These are phyloP conservation scores for Eucalyptus fibrosa DNA, from an alignment of 345 rosid species.

Conservation along the genomic window DNA sequence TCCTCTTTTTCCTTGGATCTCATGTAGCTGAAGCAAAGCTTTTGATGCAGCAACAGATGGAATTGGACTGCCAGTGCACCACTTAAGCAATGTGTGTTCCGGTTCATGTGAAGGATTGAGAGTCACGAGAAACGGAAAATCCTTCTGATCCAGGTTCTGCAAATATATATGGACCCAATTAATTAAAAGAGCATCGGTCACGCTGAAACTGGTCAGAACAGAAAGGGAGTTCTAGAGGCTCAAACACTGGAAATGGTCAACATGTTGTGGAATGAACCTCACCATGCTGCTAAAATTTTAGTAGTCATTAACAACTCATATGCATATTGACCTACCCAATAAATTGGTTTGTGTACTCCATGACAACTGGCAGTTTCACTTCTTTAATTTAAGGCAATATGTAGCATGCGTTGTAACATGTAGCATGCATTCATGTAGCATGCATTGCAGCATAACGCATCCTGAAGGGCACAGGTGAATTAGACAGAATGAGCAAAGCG, in stretches of 20 bases:
- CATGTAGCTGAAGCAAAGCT: slow-evolving; percentile 62
- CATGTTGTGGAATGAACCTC: background rate
- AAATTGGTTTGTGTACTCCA: too few relatives aligned
- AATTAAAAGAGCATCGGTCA: background rate
- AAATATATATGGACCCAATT: background rate
- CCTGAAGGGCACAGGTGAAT: background rate
- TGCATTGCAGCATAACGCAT: slow-evolving; percentile 3
- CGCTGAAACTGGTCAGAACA: background rate
- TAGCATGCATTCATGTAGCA: too few relatives aligned
- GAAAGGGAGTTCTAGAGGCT: background rate
- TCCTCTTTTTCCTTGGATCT: slow-evolving; percentile 76
- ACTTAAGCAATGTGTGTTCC: slow-evolving; percentile 46
- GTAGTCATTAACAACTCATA: background rate
- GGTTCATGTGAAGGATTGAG: slow-evolving; percentile 63
- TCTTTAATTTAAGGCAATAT: background rate
- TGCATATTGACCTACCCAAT: background rate
- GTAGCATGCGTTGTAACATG: background rate
- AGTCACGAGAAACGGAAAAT: slow-evolving; percentile 60
- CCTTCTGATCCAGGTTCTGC: slow-evolving; percentile 71
- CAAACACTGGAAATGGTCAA: background rate
- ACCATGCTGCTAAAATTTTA: background rate
- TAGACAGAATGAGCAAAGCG: background rate
- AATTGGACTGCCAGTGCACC: slow-evolving; percentile 76
- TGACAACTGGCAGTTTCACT: background rate
- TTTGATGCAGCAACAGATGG: slow-evolving; percentile 78